Conservation (phyloP, 2,329 filamentous ascomycete genomes). For the Zopfia rhizophila region DNA sequence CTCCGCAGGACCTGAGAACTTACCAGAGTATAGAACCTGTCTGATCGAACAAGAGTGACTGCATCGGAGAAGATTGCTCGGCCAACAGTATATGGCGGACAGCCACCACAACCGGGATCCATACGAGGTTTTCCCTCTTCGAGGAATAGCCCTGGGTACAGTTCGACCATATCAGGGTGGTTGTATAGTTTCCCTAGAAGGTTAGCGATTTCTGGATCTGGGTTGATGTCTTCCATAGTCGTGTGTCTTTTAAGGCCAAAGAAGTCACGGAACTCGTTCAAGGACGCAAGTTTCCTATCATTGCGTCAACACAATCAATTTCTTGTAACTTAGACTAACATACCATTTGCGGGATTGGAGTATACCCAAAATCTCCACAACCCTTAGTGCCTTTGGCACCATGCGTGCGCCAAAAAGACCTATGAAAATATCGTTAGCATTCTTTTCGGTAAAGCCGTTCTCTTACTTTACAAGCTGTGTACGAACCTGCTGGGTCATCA, state of each 20-base stretch:
- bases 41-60: conserved; percentile 67
- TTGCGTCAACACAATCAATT: neutral
- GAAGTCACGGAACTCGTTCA: conserved; percentile 74
- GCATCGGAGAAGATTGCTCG: conserved; percentile 70
- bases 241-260: conserved; percentile 68
- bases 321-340: conserved; percentile 16
- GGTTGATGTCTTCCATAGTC: conserved; percentile 69
- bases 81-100: conserved; percentile 64
- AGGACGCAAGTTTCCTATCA: no score
- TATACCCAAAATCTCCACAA: conserved; percentile 72
- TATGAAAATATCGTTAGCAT: no score
- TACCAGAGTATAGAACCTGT: conserved; percentile 70
- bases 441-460: no score
- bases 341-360: conserved; percentile 71
- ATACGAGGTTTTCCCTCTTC: conserved; percentile 66
- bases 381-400: conserved; percentile 67
- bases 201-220: conserved; percentile 65
- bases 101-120: conserved; percentile 64
- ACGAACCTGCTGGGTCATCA: conserved; percentile 58
- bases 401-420: conserved; percentile 65
- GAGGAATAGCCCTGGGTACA: conserved; percentile 75
- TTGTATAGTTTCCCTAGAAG: conserved; percentile 69
- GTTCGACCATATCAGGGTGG: conserved; percentile 73
- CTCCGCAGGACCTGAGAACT: no score
- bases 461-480: no score